Base-by-base conservation (phyloP, 139 green algal species). In the Mychonastes homosphaera region DNA sequence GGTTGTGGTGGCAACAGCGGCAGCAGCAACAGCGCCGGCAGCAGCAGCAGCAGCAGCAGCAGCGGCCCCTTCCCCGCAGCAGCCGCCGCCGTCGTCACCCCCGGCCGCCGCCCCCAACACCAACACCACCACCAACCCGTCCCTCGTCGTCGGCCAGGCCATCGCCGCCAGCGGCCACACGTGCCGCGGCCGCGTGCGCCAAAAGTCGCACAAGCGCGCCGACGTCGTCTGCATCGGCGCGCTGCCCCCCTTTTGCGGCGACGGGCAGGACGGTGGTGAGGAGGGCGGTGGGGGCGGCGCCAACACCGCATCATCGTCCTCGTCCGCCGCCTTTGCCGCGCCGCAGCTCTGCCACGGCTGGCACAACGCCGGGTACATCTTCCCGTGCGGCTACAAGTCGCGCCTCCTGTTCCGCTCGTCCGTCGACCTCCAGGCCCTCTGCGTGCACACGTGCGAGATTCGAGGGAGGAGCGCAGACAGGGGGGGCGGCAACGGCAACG, bases 361-460 rank as follows among this genome's bases (percentile, higher is more conserved):
- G 87, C 76, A 75, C 71, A 95, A 95, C 61, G 72, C 76, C 12
- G 88, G 88, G 43, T 96, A 96, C 74, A 95, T 96, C 65, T 96
- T 96, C 64, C 84, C 88, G 13, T 76, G 80, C 4, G 86, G 88
- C 56, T 95, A 93, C 76, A 69, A 79, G 36, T 77, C 69, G 0
- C 74, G 83, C 28, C 84, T 84, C 2, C 50, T 75, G 29, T 96
- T 95, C 82, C 67, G 85, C 38, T 82, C 23, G 4, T 64, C 41
- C 12, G 65, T 80, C 7, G 65, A 80, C 52, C 61, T 77, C 15
- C 57, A 67, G 0, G 58, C 74, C 53, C 53, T 89, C 34, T 83
- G 70, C 36, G 64, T 88, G 43, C 84, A 96, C 64, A 78, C 87
- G 53, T 96, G 88, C 63, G 63, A 71, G 33, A 78, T 96, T n/a